Conservation (phyloP, 495 filamentous ascomycete genomes). For the Chaetomium fimeti region DNA sequence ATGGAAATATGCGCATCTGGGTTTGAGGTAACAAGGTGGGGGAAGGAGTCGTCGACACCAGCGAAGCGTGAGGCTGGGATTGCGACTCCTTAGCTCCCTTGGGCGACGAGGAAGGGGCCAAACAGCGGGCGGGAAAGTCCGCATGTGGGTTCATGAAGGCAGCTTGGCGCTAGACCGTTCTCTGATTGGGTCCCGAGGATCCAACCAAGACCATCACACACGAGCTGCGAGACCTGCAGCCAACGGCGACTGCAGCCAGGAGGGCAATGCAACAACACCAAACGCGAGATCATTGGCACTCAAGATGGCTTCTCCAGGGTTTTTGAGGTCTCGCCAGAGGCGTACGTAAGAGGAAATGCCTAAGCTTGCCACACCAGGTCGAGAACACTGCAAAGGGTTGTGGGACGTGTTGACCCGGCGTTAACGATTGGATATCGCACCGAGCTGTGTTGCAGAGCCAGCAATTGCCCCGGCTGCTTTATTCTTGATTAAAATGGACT, state of each 20-base stretch:
- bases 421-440: too few species aligned
- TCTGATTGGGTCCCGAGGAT: slow-evolving; percentile 18
- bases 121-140: slow-evolving; percentile 23
- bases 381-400: background rate
- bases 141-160: slow-evolving; percentile 17
- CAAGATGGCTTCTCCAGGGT: too few species aligned
- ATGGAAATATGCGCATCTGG: slow-evolving; percentile 4
- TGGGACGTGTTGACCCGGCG: too few species aligned
- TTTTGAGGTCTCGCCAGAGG: background rate
- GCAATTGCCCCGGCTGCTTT: slow-evolving; percentile 4
- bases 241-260: slow-evolving; percentile 23
- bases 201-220: slow-evolving; percentile 17
- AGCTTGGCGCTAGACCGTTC: slow-evolving; percentile 17
- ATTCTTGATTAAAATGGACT: slow-evolving; percentile 37
- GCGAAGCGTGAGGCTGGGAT: slow-evolving; percentile 26
- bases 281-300: background rate
- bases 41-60: background rate
- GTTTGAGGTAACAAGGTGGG: slow-evolving; percentile 5
- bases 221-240: slow-evolving; percentile 13
- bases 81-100: slow-evolving; percentile 25
- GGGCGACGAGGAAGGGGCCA: slow-evolving; percentile 19
- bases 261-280: slow-evolving; percentile 1
- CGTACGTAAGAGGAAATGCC: background rate
- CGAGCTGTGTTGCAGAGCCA: slow-evolving; percentile 1
- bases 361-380: background rate